Percentiles rank a stretch among this genome's conserved stretches.
Conservation (phyloP, 1,284 basidiomycete genomes). For the Limonomyces culmigenus region DNA sequence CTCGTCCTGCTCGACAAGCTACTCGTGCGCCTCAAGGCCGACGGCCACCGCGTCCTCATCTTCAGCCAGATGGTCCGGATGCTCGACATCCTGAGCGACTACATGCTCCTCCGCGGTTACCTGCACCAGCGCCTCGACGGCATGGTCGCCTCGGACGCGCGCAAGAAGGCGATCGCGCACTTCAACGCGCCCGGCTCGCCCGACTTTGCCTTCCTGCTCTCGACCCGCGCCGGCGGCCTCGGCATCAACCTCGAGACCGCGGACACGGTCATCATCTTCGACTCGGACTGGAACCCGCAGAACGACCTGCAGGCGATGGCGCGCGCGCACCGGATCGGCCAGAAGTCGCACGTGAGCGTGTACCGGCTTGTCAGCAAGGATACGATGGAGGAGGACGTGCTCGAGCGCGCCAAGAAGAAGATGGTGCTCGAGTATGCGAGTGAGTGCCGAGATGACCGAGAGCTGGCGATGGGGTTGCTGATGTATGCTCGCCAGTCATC, state of each 20-base stretch:
- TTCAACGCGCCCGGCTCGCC: constrained; percentile 94
- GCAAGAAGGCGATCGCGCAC: constrained; percentile 91
- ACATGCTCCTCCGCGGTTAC: constrained; percentile 84
- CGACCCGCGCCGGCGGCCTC: constrained; percentile 94
- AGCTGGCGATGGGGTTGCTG: no score
- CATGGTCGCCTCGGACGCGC: constrained; percentile 89
- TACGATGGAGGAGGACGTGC: constrained; percentile 93
- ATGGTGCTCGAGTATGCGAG: constrained; percentile 85
- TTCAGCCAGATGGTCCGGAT: constrained; percentile 97
- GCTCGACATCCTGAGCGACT: constrained; percentile 93
- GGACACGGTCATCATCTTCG: constrained; percentile 94
- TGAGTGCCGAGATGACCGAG: no score
- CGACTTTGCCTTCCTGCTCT: constrained; percentile 94
- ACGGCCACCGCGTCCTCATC: constrained; percentile 90
- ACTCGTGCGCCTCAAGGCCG: constrained; percentile 74
- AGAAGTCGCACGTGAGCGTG: constrained; percentile 97
- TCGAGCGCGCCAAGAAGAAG: constrained; percentile 95
- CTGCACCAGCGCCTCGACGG: constrained; percentile 97
- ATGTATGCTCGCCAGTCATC: constrained; percentile 90
- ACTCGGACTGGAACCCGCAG: constrained; percentile 98
- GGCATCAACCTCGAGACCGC: constrained; percentile 96
- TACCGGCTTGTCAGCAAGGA: constrained; percentile 96
- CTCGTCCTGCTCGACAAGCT: constrained; percentile 97
- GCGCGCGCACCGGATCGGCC: constrained; percentile 95
- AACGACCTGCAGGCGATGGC: constrained; percentile 99